phyloP scores from a whole-genome alignment of 176 grass and related monocot species.

The Bromus sterilis region DNA sequence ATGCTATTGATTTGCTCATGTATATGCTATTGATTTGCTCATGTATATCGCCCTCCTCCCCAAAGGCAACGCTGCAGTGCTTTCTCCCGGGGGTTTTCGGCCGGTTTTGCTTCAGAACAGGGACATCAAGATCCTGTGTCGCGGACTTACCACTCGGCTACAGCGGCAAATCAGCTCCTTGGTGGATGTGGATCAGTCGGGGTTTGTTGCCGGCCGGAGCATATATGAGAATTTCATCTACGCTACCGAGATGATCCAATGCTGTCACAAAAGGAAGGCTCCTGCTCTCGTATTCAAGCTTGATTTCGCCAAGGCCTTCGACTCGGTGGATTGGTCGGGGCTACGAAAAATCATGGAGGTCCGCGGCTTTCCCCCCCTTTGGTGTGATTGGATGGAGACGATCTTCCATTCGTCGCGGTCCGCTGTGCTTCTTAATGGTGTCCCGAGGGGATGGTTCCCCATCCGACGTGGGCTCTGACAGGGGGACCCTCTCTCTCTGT shows the following conservation, averaged over 20 bases:
- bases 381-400: not conserved
- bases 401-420: rapidly evolving
- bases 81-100: rapidly evolving
- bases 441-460: too few species aligned
- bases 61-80: rapidly evolving
- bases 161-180: too few species aligned
- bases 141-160: too few species aligned
- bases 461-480: not conserved
- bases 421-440: not conserved
- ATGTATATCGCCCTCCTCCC: not conserved
- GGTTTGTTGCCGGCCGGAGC: not conserved
- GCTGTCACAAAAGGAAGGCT: not conserved
- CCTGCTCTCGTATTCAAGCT: not conserved
- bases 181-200: not conserved
- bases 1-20: not conserved
- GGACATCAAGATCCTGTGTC: not conserved
- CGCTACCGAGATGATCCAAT: not conserved
- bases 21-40: too few species aligned
- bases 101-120: not conserved
- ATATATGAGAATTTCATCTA: not conserved
- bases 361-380: rapidly evolving
- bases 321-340: not conserved
- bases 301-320: not conserved
- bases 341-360: rapidly evolving
- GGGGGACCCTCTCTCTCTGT: not conserved